Evolutionary conservation across 345 rosid genomes (phyloP).

Genomic region (Microcos paniculata): DNA sequence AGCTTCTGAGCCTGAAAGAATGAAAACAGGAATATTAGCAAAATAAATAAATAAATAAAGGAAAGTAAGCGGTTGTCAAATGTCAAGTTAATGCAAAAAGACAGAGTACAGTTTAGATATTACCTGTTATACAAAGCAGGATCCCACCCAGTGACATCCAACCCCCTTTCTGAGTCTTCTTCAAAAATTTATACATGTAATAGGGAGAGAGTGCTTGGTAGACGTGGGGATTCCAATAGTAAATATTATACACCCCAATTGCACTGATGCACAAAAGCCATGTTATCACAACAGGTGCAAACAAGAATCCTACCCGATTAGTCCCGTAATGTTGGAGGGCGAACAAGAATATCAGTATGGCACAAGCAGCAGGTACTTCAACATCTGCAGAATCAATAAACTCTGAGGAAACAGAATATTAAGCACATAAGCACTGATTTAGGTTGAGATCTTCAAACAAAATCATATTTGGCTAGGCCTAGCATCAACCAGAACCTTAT

Average conservation of each 20-base stretch:
- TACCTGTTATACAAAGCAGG: slow-evolving; percentile 91
- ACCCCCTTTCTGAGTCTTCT: slow-evolving; percentile 86
- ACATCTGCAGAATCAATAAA: slow-evolving; percentile 54
- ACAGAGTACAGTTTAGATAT: not conserved
- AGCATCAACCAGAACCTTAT: not conserved
- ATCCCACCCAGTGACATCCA: slow-evolving; percentile 99
- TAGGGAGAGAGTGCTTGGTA: slow-evolving; percentile 94
- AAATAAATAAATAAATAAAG: not conserved
- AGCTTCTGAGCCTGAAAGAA: slow-evolving; percentile 83
- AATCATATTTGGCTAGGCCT: not conserved
- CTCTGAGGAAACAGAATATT: slow-evolving; percentile 14
- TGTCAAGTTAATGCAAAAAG: not conserved
- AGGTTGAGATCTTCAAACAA: not conserved
- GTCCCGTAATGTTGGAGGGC: slow-evolving; percentile 83
- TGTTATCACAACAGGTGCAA: slow-evolving; percentile 60
- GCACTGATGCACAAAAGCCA: slow-evolving; percentile 84
- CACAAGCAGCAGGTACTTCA: slow-evolving; percentile 71
- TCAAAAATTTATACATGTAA: slow-evolving; percentile 86
- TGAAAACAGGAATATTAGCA: not conserved
- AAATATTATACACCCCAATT: slow-evolving; percentile 83
- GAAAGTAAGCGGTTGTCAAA: too few relatives aligned
- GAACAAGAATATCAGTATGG: slow-evolving; percentile 59
- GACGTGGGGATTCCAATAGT: slow-evolving; percentile 89
- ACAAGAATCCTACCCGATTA: slow-evolving; percentile 69
- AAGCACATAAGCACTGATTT: slow-evolving; percentile 12